Evolutionary conservation across 1,284 basidiomycete species (phyloP), one percentile per base, ranked within the genome.

Genomic region (Marasmius fiardii): DNA sequence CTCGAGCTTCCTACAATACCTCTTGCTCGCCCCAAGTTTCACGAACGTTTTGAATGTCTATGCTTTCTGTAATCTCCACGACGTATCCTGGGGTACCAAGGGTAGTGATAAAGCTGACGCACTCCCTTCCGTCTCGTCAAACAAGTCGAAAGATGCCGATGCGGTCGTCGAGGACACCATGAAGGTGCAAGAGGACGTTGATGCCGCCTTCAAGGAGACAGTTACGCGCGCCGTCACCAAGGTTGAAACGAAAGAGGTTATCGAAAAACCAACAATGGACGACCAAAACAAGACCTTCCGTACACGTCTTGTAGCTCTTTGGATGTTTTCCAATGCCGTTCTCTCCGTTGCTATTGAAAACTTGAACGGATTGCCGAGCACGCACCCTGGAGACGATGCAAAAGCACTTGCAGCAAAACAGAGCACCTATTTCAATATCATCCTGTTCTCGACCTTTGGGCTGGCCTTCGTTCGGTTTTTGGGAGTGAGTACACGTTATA

Each of bases 1-100:
- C 71, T 93, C 92, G n/a, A 95, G 92, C 65, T 95, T 98, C 80
- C 78, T 90, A 63, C 95, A 97, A 71, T 98, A 97, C 70, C 75
- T 97, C 64, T 85, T 88, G 61, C 71, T 97, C 53, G 95, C 94
- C 16, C 92, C 92, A 0, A 93, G 90, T 63, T 95, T 96, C 74
- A 94, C 88, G 50, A 98, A 97, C 67, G 88, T 97, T 26, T 82
- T 98, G 63, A 97, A 97, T 71, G 92, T 96, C 33, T 98, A 97
- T 67, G 93, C 94, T 0, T 98, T 98, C 78, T 97, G 94, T 72
- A 96, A 95, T 72, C 74, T 95, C 68, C 92, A 94, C 71, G 92
- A 94, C 72, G 93, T 93, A 20, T 92, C 88, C 33, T 94, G 93
- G 94, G 93, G 94, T 73, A 97, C 94, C 10, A 96, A 96, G 73